These are phyloP conservation scores for Hirschioporus abietinus DNA, from an alignment of 768 basidiomycete species.

Conservation along the genomic window DNA sequence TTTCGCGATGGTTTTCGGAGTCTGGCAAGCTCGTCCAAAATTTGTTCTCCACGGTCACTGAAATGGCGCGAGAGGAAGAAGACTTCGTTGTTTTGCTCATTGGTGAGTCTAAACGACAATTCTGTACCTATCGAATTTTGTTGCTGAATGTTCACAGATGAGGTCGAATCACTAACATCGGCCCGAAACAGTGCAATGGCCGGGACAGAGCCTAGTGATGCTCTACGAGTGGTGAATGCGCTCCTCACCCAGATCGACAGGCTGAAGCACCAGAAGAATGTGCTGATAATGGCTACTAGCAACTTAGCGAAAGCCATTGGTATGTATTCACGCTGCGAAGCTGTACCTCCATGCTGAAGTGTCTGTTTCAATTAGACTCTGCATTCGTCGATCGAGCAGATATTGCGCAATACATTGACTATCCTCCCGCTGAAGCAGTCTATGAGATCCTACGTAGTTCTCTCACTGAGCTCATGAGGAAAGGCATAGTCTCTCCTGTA, in stretches of 20 bases:
- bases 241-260: conserved; percentile 96
- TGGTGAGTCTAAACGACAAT: conserved; percentile 38
- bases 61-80: conserved; percentile 88
- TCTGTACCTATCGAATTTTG: conserved; percentile 6
- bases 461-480: conserved; percentile 70
- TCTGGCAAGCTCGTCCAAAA: conserved; percentile 97
- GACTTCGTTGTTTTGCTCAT: conserved; percentile 93
- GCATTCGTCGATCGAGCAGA: conserved; percentile 98
- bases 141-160: conserved; percentile 47
- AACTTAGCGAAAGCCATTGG: conserved; percentile 95
- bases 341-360: not conserved
- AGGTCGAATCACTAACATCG: conserved; percentile 94
- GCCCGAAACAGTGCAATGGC: conserved; percentile 92
- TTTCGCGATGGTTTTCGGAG: conserved; percentile 99
- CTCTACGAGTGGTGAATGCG: conserved; percentile 91
- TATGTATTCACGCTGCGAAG: conserved; percentile 26
- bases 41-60: conserved; percentile 82
- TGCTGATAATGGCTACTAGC: conserved; percentile 93
- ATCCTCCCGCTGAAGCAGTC: conserved; percentile 86
- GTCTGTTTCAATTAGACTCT: conserved; percentile 49
- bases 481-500: conserved; percentile 58
- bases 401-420: conserved; percentile 90
- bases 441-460: conserved; percentile 89
- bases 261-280: conserved; percentile 88
- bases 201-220: conserved; percentile 94